Conservation (phyloP, 2,329 filamentous ascomycete species). For the Trichoderma sp. region DNA sequence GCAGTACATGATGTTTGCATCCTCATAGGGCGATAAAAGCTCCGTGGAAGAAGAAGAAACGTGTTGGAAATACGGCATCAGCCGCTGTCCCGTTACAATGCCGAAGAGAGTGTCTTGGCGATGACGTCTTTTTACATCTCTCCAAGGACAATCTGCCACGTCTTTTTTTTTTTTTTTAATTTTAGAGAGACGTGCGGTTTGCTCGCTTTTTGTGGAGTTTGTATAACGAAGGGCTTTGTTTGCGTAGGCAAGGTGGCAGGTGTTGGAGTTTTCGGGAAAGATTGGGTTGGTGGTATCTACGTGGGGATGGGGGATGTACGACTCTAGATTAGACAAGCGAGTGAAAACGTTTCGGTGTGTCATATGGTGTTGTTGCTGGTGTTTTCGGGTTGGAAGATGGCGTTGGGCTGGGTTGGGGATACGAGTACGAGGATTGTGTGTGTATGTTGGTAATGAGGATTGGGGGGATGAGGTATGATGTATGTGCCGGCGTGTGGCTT, state of each 20-base stretch:
- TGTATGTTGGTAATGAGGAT: neutral
- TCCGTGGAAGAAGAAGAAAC: neutral
- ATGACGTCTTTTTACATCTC: neutral
- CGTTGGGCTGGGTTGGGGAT: neutral
- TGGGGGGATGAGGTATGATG: neutral
- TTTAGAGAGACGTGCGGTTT: neutral
- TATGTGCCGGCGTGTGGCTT: neutral
- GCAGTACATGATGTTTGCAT: neutral
- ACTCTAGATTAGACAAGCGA: neutral
- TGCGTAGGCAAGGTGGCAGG: neutral
- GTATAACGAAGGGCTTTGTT: neutral
- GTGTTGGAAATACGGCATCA: neutral
- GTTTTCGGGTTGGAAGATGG: neutral
- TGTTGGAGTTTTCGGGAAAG: neutral
- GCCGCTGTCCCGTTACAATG: neutral
- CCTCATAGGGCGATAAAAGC: neutral
- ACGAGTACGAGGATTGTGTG: neutral
- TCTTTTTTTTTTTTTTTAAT: neutral
- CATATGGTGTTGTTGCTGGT: neutral
- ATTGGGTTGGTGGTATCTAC: neutral
- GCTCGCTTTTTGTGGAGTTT: neutral
- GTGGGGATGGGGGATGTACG: neutral
- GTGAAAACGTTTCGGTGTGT: neutral
- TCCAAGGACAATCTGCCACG: neutral
- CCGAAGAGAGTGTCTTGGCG: neutral